These are phyloP conservation scores for Volvox africanus DNA, from an alignment of 139 green algal genomes.

Conservation along the genomic window DNA sequence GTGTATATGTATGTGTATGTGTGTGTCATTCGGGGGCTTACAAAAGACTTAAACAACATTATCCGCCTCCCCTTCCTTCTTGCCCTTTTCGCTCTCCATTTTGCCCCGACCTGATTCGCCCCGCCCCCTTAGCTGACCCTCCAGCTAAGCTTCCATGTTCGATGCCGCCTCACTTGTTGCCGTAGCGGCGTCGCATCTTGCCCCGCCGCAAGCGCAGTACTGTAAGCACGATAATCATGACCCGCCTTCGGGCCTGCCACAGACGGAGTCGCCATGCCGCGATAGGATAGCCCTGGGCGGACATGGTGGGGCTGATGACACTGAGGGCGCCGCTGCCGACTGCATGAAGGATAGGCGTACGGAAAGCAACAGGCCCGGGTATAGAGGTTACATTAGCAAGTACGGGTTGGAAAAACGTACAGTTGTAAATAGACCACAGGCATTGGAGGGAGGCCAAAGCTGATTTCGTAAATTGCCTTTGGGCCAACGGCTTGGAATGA, in stretches of 20 bases:
- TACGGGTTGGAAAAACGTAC: too few relatives aligned
- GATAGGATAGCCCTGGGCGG: neutral
- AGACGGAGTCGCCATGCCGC: constrained; percentile 25
- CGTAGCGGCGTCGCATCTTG: neutral
- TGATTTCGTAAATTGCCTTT: too few relatives aligned
- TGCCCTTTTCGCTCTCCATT: too few relatives aligned
- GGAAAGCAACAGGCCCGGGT: too few relatives aligned
- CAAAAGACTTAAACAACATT: too few relatives aligned
- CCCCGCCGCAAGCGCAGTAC: constrained; percentile 33
- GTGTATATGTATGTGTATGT: too few relatives aligned
- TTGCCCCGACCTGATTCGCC: neutral
- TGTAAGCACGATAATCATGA: constrained; percentile 38
- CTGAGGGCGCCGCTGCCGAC: neutral
- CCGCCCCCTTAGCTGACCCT: neutral
- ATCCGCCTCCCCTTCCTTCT: too few relatives aligned
- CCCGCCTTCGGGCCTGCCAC: constrained; percentile 37
- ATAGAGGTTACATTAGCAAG: too few relatives aligned
- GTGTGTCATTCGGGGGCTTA: too few relatives aligned
- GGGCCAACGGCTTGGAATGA: too few relatives aligned
- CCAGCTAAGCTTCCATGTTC: neutral
- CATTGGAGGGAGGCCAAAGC: too few relatives aligned
- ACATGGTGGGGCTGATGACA: neutral
- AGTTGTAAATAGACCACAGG: too few relatives aligned
- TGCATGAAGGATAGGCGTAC: neutral
- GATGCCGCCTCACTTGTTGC: constrained; percentile 28